Evolutionary conservation across 768 basidiomycete genomes (phyloP).

Genomic region (Lanmaoa pseudosensibilis): DNA sequence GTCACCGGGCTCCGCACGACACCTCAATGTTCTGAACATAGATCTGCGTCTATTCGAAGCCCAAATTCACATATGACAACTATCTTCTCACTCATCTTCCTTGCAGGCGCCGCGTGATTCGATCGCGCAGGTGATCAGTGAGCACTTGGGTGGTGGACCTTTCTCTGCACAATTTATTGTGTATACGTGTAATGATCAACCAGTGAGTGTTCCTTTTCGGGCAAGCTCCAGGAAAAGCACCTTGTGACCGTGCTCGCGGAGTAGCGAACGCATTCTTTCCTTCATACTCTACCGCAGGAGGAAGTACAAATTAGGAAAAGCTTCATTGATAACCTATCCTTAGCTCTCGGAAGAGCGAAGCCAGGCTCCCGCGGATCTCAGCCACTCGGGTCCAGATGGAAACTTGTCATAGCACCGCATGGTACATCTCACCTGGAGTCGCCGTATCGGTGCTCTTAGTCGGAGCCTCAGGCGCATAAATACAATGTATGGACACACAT

Average conservation of each 20-base stretch:
- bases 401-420: constrained; percentile 8
- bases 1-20: background rate
- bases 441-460: background rate
- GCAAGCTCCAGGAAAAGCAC: background rate
- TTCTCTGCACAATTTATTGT: background rate
- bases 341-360: background rate
- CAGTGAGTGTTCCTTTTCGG: background rate
- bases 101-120: background rate
- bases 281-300: background rate
- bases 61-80: background rate
- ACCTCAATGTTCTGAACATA: background rate
- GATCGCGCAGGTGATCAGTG: constrained; percentile 1
- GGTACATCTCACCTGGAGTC: background rate
- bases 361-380: background rate
- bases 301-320: background rate
- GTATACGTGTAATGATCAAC: background rate
- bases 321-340: background rate
- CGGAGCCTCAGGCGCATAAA: constrained; percentile 8
- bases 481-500: constrained; percentile 1
- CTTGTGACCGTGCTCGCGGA: background rate
- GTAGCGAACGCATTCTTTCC: background rate
- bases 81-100: background rate
- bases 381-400: background rate
- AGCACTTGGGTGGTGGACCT: background rate
- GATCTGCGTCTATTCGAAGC: constrained; percentile 3